Base-by-base conservation (phyloP, 2,329 filamentous ascomycete species). In the Penicillium sp. region DNA sequence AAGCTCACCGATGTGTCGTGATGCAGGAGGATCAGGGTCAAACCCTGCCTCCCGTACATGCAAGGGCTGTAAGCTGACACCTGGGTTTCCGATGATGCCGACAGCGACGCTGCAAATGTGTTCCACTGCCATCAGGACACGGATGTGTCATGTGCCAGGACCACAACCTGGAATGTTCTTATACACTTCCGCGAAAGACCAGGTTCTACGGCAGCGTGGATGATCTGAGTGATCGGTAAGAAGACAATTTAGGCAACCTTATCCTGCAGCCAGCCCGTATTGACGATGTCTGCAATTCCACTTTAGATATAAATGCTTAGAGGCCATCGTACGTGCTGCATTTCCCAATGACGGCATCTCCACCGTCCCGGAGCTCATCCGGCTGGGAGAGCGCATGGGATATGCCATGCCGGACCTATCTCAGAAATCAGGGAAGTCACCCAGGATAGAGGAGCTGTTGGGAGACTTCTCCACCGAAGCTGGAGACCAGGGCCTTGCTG, bases 121-220 rank as follows among this genome's bases (percentile, higher is more conserved):
- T 75, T 4, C 67, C 68, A 65, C 16, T 65, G 60, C 16, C 71
- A 71, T 9, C 62, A 66, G 33, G 68, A 66, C 29, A 50, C 35
- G 46, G 53, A 44, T 77, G 74, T 54, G 60, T 71, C 25, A 65
- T 68, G 26, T 77, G 73, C 52, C 60, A 71, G 26, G 68, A 72
- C 52, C 72, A 74, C 39, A 66, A 69, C 33, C 61, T 65, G n/a
- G 58, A 65, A 16, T 77, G 73, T 58, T 67, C 69, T 14, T 76
- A 70, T 31, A 75, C 69, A 7, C 62, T 71, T 6, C 74, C 72
- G 2, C 66, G 72, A 7, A 75, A 74, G 62, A 73, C 72, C n/a
- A 65, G 69, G 42, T 75, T 76, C 60, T 76, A 76, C 27, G 74
- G 73, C 1, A 75, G 72, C 50, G 55, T 76, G 5, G 73, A 75